These are phyloP conservation scores for Globisporangium middletonii DNA, from an alignment of 352 stramenopile genomes.

Conservation along the genomic window DNA sequence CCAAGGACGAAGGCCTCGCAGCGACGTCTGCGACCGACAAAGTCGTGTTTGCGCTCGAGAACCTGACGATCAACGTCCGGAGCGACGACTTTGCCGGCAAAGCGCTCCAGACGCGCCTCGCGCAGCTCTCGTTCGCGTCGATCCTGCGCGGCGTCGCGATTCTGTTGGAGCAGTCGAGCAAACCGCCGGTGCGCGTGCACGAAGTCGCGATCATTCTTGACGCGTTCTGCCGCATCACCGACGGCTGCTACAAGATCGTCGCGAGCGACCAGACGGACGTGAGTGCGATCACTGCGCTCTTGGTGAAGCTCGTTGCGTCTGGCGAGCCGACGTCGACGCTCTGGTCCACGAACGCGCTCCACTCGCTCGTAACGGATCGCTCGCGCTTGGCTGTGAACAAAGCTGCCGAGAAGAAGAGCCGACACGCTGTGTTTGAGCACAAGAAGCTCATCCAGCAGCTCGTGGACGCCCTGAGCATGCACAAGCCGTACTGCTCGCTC, in stretches of 20 bases:
- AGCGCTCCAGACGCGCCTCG: conserved; percentile 32
- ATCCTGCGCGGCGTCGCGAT: conserved; percentile 51
- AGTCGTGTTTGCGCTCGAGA: conserved; percentile 66
- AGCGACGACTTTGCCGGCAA: conserved; percentile 51
- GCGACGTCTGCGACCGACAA: conserved; percentile 46
- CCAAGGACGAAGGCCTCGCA: conserved; percentile 33
- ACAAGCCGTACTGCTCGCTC: conserved; percentile 43
- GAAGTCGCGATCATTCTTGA: conserved; percentile 67
- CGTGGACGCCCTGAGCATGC: conserved; percentile 39
- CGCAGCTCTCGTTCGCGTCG: conserved; percentile 48
- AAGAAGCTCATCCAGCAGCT: conserved; percentile 58
- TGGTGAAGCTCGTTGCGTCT: conserved; percentile 45
- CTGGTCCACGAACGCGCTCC: conserved; percentile 55
- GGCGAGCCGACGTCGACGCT: conserved; percentile 43
- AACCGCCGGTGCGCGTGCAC: conserved; percentile 51
- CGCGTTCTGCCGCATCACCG: conserved; percentile 63
- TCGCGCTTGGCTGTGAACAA: conserved; percentile 31
- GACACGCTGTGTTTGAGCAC: conserved; percentile 52
- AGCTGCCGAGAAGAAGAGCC: conserved; percentile 46
- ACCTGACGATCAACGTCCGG: conserved; percentile 67
- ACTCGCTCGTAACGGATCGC: conserved; percentile 56
- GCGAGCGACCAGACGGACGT: conserved; percentile 41
- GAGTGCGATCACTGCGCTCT: conserved; percentile 27
- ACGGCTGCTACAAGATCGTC: conserved; percentile 61
- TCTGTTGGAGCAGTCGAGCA: conserved; percentile 60